A percentile compares a stretch with the other conserved stretches of the same genome.
phyloP scores from a whole-genome alignment of 345 rosid genomes.

The Acer saccharum region DNA sequence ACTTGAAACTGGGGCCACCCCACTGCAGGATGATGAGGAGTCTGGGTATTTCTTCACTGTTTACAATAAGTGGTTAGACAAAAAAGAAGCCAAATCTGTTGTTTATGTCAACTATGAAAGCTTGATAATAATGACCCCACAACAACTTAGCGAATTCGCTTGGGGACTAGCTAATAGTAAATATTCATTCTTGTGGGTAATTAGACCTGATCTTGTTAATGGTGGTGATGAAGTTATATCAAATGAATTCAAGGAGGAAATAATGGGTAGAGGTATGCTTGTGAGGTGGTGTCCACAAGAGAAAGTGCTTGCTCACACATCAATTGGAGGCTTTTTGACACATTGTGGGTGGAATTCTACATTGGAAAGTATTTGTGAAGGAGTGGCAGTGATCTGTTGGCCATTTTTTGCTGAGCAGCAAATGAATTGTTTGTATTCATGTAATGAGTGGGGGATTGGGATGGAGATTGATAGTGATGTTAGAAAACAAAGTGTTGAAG shows the following conservation, averaged over 20 bases:
- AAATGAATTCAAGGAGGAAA: constrained; percentile 9
- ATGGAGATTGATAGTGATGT: constrained; percentile 43
- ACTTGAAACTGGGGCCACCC: no score
- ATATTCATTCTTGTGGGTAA: constrained; percentile 26
- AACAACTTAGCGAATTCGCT: constrained; percentile 28
- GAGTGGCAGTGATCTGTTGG: constrained; percentile 32
- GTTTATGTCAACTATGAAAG: constrained; percentile 30
- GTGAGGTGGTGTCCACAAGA: constrained; percentile 30
- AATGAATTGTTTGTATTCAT: constrained; percentile 29
- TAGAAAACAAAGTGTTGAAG: constrained; percentile 38
- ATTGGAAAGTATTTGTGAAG: constrained; percentile 26
- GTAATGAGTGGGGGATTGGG: constrained; percentile 45
- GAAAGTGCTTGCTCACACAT: constrained; percentile 23
- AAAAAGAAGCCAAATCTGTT: constrained; percentile 1
- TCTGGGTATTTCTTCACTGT: no score
- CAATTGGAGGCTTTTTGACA: constrained; percentile 21
- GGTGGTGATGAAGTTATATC: constrained; percentile 21
- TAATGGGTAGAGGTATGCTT: constrained; percentile 16
- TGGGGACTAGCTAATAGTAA: constrained; percentile 32
- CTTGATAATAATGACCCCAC: constrained; percentile 16
- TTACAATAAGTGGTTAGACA: no score
- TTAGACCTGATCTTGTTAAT: constrained; percentile 21
- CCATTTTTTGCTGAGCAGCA: constrained; percentile 35
- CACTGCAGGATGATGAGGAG: no score
- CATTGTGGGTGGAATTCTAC: constrained; percentile 38